These are phyloP conservation scores for Ceriops zippeliana DNA, from an alignment of 345 rosid species.

Conservation along the genomic window DNA sequence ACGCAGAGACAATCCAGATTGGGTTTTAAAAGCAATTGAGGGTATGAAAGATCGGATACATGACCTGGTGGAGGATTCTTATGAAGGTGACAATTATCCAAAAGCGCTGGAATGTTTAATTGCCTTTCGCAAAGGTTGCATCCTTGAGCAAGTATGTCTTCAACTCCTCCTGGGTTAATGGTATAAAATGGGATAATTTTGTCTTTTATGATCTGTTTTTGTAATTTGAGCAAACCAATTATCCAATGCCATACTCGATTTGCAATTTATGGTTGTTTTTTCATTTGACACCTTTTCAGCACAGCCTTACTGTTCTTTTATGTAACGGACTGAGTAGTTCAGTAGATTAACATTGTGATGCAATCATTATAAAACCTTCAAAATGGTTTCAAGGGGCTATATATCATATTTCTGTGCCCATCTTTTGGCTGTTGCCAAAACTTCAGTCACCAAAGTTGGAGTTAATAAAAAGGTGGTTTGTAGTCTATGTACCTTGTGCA, in stretches of 20 bases:
- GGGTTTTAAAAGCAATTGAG: slow-evolving; percentile 58
- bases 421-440: neutral
- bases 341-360: neutral
- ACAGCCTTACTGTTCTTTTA: neutral
- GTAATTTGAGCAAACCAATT: neutral
- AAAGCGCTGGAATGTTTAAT: slow-evolving; percentile 56
- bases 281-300: neutral
- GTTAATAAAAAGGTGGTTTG: neutral
- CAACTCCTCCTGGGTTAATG: neutral
- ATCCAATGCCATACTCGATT: neutral
- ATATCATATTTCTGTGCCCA: neutral
- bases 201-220: neutral
- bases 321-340: neutral
- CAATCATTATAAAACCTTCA: neutral
- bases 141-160: slow-evolving; percentile 67
- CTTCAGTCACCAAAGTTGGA: neutral
- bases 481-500: neutral
- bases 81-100: slow-evolving; percentile 37
- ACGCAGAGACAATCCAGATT: slow-evolving; percentile 67
- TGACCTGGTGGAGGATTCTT: slow-evolving; percentile 42
- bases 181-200: neutral
- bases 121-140: slow-evolving; percentile 80
- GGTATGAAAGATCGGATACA: slow-evolving; percentile 56
- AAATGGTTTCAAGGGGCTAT: neutral
- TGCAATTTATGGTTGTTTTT: neutral